Conservation (phyloP, 495 filamentous ascomycete genomes). For the Rhizodiscina lignyota region DNA sequence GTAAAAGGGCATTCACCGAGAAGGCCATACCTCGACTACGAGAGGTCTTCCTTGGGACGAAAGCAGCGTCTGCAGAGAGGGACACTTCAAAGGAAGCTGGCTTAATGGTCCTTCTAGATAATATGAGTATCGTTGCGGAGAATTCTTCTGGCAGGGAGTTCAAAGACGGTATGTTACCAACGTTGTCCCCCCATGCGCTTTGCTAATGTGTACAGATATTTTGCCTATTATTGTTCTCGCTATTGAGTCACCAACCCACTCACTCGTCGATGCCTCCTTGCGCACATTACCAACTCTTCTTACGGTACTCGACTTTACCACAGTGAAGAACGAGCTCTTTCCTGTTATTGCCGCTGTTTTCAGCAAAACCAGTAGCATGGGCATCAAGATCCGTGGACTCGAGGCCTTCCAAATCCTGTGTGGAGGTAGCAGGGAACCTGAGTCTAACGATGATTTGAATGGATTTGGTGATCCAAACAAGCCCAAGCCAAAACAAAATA, state of each 20-base stretch:
- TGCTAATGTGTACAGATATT: conserved; percentile 37
- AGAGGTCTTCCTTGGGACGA: conserved; percentile 52
- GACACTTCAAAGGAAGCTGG: conserved; percentile 79
- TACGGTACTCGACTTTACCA: conserved; percentile 80
- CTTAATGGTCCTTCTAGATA: conserved; percentile 74
- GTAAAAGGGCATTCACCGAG: conserved; percentile 61
- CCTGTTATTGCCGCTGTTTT: conserved; percentile 80
- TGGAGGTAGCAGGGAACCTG: conserved; percentile 31
- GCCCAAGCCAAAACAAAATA: conserved; percentile 36
- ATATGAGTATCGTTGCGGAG: conserved; percentile 52
- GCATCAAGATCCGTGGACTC: conserved; percentile 80
- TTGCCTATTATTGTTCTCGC: conserved; percentile 68
- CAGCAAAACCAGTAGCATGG: conserved; percentile 76
- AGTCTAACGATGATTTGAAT: conserved; percentile 34
- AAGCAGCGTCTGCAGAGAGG: conserved; percentile 38
- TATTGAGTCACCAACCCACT: conserved; percentile 75
- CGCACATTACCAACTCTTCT: conserved; percentile 56
- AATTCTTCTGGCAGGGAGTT: conserved; percentile 85
- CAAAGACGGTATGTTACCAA: conserved; percentile 53
- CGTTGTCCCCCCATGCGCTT: background rate
- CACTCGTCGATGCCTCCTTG: conserved; percentile 70
- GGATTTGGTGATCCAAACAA: conserved; percentile 27
- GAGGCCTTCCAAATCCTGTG: conserved; percentile 84
- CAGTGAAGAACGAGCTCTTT: conserved; percentile 90
- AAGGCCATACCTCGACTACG: conserved; percentile 69